Conservation (phyloP, 768 basidiomycete genomes). For the Phylloporus sp. region DNA sequence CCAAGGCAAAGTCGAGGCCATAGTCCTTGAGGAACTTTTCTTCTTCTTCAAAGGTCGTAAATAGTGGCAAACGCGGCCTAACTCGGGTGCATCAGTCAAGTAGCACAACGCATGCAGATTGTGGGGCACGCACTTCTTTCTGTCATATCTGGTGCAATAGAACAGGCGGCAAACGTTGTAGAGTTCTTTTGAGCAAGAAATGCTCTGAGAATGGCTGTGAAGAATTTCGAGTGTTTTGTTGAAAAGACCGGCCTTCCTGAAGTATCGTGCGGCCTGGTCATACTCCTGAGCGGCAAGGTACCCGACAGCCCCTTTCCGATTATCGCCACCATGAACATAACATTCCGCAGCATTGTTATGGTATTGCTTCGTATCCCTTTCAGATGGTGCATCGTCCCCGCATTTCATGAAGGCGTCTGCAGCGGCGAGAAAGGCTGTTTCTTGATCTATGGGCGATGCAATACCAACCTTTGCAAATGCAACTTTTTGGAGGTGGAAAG, state of each 20-base stretch:
- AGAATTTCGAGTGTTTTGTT: slow-evolving; percentile 52
- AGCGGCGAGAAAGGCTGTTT: slow-evolving; percentile 41
- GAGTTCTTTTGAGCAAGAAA: slow-evolving; percentile 37
- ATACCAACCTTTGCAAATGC: slow-evolving; percentile 37
- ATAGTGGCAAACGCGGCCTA: slow-evolving; percentile 49
- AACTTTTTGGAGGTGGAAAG: slow-evolving; percentile 51
- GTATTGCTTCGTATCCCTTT: slow-evolving; percentile 34
- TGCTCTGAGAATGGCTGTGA: slow-evolving; percentile 26
- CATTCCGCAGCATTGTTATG: slow-evolving; percentile 45
- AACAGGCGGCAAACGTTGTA: slow-evolving; percentile 42
- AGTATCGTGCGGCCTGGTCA: slow-evolving; percentile 42
- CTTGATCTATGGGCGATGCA: slow-evolving; percentile 18
- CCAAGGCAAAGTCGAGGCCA: slow-evolving; percentile 48
- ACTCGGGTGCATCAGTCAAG: neutral
- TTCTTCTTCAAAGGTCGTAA: slow-evolving; percentile 48
- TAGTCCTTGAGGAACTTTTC: slow-evolving; percentile 57
- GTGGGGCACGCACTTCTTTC: slow-evolving; percentile 17
- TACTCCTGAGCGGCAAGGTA: slow-evolving; percentile 43
- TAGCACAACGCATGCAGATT: neutral
- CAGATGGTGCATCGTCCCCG: slow-evolving; percentile 27
- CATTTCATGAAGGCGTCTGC: slow-evolving; percentile 48
- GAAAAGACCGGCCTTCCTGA: slow-evolving; percentile 45
- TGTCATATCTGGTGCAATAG: slow-evolving; percentile 36
- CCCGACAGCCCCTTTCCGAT: slow-evolving; percentile 41
- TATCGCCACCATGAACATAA: slow-evolving; percentile 38